Evolutionary conservation across 352 stramenopile species (phyloP).

Genomic region (Globisporangium viniferum): DNA sequence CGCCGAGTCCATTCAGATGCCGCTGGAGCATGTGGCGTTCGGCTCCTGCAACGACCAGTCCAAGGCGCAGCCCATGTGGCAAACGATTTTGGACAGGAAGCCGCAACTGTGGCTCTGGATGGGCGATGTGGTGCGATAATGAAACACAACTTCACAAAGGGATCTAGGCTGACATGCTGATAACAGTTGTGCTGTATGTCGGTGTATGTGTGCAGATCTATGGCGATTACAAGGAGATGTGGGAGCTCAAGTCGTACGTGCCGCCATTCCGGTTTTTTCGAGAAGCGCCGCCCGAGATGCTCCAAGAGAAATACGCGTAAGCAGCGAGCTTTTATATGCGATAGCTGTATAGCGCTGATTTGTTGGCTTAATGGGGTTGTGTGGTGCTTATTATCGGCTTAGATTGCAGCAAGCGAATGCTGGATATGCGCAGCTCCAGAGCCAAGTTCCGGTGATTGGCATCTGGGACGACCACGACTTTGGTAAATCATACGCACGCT

Average conservation of each 20-base stretch:
- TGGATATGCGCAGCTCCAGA: constrained; percentile 53
- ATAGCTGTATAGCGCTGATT: background rate
- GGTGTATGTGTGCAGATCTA: constrained; percentile 44
- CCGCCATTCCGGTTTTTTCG: constrained; percentile 53
- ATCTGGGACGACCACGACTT: constrained; percentile 90
- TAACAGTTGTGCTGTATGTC: background rate
- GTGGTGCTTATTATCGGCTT: background rate
- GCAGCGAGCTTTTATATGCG: background rate
- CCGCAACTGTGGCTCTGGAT: constrained; percentile 83
- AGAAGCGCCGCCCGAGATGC: constrained; percentile 39
- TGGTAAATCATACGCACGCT: constrained; percentile 27
- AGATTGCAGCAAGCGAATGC: constrained; percentile 58
- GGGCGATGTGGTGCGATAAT: constrained; percentile 64
- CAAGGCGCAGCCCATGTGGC: constrained; percentile 73
- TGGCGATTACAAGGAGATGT: constrained; percentile 59
- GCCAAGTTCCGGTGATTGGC: constrained; percentile 60
- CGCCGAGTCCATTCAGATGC: constrained; percentile 22
- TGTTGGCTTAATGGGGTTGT: too few relatives aligned
- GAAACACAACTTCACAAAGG: background rate
- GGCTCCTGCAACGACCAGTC: constrained; percentile 85
- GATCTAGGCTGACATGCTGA: background rate
- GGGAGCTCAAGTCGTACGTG: constrained; percentile 35
- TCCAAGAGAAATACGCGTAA: constrained; percentile 59
- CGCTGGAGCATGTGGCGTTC: constrained; percentile 61
- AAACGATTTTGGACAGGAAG: constrained; percentile 44